A percentile compares a stretch with the other conserved stretches of the same genome.
Conservation (phyloP, 768 basidiomycete genomes). For the Asterophora parasitica region DNA sequence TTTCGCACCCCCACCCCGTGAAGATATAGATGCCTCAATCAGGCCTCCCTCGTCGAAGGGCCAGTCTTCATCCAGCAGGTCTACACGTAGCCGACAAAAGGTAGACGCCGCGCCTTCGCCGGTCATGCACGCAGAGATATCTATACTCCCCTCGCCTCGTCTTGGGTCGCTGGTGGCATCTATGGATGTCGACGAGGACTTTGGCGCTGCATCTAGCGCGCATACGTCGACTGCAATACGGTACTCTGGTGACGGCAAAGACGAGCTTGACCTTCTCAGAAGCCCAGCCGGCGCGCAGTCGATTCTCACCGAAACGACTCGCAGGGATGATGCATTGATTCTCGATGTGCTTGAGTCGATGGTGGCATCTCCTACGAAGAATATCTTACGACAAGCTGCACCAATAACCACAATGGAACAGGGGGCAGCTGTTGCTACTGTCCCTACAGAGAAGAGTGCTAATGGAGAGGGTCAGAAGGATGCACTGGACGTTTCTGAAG, state of each 20-base stretch:
- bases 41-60: not conserved
- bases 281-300: constrained; percentile 13
- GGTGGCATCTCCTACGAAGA: not conserved
- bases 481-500: not conserved
- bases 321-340: too few species aligned
- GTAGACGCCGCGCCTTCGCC: not conserved
- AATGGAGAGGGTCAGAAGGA: not conserved
- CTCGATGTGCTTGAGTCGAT: not conserved
- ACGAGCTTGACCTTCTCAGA: constrained; percentile 39
- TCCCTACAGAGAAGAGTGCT: not conserved
- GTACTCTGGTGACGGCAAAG: constrained; percentile 26
- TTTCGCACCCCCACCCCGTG: constrained; percentile 9
- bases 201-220: not conserved
- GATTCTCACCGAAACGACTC: not conserved
- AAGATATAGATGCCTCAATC: not conserved
- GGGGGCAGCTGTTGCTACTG: not conserved
- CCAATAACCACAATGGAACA: not conserved
- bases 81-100: not conserved
- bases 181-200: not conserved
- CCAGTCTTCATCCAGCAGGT: not conserved
- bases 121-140: not conserved
- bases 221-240: not conserved
- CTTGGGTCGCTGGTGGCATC: not conserved
- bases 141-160: not conserved
- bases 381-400: not conserved